phyloP scores from a whole-genome alignment of 2,329 filamentous ascomycete species.

The Trichophyton mentagrophytes region DNA sequence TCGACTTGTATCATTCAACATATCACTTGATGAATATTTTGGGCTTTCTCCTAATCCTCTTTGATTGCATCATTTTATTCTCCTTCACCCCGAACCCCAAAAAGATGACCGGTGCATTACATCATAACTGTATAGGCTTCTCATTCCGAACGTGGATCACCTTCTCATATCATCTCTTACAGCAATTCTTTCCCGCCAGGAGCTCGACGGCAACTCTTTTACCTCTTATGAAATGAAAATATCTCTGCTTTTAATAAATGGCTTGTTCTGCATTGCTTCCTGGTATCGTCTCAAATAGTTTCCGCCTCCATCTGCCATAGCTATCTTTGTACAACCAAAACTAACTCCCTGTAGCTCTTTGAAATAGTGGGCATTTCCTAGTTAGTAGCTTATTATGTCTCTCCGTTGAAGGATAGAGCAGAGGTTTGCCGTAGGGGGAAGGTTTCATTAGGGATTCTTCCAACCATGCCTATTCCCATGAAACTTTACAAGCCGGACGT shows the following conservation, averaged over 20 bases:
- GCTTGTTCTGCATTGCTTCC: background rate
- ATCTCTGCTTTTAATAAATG: constrained; percentile 3
- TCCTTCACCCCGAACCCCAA: background rate
- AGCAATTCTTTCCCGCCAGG: background rate
- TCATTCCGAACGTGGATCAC: constrained; percentile 1
- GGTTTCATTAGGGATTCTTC: background rate
- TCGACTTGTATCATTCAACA: constrained; percentile 1
- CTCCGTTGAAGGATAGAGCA: background rate
- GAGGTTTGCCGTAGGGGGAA: background rate
- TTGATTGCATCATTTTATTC: background rate
- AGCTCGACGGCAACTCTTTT: background rate
- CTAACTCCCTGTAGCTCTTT: background rate
- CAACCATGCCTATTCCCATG: background rate
- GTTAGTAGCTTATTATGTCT: too few relatives aligned
- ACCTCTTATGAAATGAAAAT: background rate
- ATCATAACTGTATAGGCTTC: constrained; percentile 3
- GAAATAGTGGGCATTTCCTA: too few relatives aligned
- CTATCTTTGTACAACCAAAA: background rate
- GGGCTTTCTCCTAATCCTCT: background rate
- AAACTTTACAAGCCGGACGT: too few relatives aligned
- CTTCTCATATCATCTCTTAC: background rate
- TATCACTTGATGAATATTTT: background rate
- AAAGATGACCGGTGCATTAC: constrained; percentile 4
- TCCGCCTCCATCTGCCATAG: background rate
- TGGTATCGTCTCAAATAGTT: background rate